Conservation (phyloP, 1,139 yeast genomes). For the Magnusiomyces paraingens region DNA sequence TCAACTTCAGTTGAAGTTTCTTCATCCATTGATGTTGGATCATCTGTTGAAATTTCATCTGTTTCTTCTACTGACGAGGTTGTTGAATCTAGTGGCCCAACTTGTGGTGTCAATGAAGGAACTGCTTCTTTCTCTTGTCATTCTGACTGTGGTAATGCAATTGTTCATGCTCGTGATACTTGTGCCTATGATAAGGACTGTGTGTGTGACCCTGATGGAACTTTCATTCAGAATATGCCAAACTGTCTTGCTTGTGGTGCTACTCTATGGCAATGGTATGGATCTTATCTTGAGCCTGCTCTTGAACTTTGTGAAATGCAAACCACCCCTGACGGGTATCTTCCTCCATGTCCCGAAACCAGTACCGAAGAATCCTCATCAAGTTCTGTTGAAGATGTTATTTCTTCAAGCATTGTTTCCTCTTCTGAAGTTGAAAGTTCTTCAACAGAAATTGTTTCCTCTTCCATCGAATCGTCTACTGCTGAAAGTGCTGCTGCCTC, state of each 20-base stretch:
- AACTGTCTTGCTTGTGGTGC: not conserved
- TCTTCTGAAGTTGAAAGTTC: too few relatives aligned
- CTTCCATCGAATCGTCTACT: not conserved
- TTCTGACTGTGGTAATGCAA: not conserved
- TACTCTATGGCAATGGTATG: not conserved
- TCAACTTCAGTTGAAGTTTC: too few relatives aligned
- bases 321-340: not conserved
- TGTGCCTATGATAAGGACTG: not conserved
- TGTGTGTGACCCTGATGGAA: not conserved
- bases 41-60: too few relatives aligned
- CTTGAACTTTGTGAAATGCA: conserved; percentile 7
- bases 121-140: conserved; percentile 2
- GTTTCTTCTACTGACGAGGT: too few relatives aligned
- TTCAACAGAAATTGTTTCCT: too few relatives aligned
- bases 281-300: conserved; percentile 5
- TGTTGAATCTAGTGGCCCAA: too few relatives aligned
- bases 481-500: conserved; percentile 1
- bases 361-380: conserved; percentile 4
- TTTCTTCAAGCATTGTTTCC: too few relatives aligned
- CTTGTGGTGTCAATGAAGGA: too few relatives aligned
- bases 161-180: not conserved
- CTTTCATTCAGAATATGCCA: not conserved
- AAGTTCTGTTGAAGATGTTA: too few relatives aligned
- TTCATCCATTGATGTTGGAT: too few relatives aligned
- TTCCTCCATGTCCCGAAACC: not conserved